These are phyloP conservation scores for Melaleuca alternifolia DNA, from an alignment of 345 rosid species.

Conservation along the genomic window DNA sequence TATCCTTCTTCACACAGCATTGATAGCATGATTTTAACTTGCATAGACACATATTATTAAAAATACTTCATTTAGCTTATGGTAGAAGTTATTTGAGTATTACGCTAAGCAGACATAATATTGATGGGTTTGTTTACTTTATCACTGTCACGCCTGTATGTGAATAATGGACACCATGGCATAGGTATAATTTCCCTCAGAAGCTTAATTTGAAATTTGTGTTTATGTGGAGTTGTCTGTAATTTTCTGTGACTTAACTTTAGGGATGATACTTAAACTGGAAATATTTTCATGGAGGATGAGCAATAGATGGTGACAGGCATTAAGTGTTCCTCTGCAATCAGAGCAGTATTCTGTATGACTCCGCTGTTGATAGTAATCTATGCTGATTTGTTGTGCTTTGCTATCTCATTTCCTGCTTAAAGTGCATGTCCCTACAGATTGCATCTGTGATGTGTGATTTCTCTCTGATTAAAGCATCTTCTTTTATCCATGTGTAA, in stretches of 20 bases:
- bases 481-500: background rate
- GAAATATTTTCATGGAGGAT: background rate
- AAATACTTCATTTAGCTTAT: background rate
- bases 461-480: background rate
- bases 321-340: background rate
- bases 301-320: background rate
- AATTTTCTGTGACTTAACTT: background rate
- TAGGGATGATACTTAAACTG: background rate
- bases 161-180: background rate
- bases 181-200: background rate
- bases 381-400: background rate
- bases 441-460: background rate
- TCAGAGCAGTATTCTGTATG: background rate
- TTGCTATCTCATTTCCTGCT: background rate
- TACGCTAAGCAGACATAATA: background rate
- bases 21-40: background rate
- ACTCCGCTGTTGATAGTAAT: background rate
- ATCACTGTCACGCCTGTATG: background rate
- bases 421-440: background rate
- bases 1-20: background rate
- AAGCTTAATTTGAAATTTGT: background rate
- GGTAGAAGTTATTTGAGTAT: background rate
- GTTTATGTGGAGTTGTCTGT: background rate
- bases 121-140: background rate
- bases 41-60: background rate